These are phyloP conservation scores for Hirschfeldia incana DNA, from an alignment of 345 rosid species.

Conservation along the genomic window DNA sequence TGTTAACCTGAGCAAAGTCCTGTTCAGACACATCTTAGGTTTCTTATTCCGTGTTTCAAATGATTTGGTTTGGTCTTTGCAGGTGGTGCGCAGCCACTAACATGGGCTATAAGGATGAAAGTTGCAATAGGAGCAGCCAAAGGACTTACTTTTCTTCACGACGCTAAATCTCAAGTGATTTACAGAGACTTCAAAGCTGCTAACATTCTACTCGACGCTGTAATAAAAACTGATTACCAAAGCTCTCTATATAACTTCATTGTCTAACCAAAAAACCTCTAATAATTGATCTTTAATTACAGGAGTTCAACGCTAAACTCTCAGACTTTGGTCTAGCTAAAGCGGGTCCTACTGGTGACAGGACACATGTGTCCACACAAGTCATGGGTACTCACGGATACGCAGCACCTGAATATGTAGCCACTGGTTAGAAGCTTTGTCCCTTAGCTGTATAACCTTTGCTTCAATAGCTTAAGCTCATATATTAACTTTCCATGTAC, in stretches of 20 bases:
- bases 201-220: slow-evolving; percentile 87
- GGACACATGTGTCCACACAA: slow-evolving; percentile 96
- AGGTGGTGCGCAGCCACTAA: slow-evolving; percentile 92
- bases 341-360: slow-evolving; percentile 97
- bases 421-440: slow-evolving; percentile 63
- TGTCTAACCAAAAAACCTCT: background rate
- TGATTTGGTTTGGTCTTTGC: background rate
- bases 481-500: slow-evolving; percentile 26
- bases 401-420: slow-evolving; percentile 97
- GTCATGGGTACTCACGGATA: slow-evolving; percentile 98
- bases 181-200: slow-evolving; percentile 98
- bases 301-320: slow-evolving; percentile 89
- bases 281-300: slow-evolving; percentile 24
- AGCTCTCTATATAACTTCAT: no score
- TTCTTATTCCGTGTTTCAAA: no score
- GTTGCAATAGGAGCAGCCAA: slow-evolving; percentile 96
- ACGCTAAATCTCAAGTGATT: slow-evolving; percentile 87
- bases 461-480: background rate
- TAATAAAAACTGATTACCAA: slow-evolving; percentile 38
- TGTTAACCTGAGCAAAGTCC: background rate
- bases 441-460: background rate
- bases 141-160: slow-evolving; percentile 91
- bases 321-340: slow-evolving; percentile 98
- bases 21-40: background rate
- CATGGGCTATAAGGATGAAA: slow-evolving; percentile 91